Percentiles rank a stretch among this genome's conserved stretches.
Evolutionary conservation across 257 asterid genomes (phyloP).

Genomic region (Lithospermum erythrorhizon): DNA sequence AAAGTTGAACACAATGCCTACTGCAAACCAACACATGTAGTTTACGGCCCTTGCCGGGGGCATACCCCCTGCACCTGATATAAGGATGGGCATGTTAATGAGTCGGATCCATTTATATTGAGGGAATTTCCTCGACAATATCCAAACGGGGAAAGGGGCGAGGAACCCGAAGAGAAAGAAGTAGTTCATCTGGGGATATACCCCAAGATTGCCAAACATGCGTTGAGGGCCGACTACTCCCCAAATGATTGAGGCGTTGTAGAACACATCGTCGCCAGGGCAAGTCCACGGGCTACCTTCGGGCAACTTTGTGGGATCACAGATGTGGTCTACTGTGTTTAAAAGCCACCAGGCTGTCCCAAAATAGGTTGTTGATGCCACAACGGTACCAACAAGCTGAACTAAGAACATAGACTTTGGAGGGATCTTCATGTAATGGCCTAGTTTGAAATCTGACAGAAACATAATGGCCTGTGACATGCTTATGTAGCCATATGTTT

Average conservation of each 20-base stretch:
- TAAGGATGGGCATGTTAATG: constrained; percentile 36
- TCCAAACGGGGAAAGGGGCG: constrained; percentile 52
- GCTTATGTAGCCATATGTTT: constrained; percentile 52
- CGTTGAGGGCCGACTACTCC: constrained; percentile 58
- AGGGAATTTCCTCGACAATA: constrained; percentile 33
- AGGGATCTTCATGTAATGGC: constrained; percentile 73
- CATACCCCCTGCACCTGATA: constrained; percentile 38
- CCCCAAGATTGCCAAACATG: constrained; percentile 51
- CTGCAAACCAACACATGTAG: constrained; percentile 42
- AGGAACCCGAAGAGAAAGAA: constrained; percentile 48
- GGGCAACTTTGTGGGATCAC: constrained; percentile 30
- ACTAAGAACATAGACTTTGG: constrained; percentile 68
- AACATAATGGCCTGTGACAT: constrained; percentile 49
- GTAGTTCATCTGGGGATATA: constrained; percentile 44
- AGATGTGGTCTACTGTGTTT: constrained; percentile 33
- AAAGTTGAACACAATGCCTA: constrained; percentile 44
- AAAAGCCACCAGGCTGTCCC: constrained; percentile 74
- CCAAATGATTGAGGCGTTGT: constrained; percentile 64
- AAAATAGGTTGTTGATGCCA: constrained; percentile 39
- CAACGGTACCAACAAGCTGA: constrained; percentile 49
- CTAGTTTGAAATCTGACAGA: constrained; percentile 63
- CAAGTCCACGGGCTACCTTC: constrained; percentile 74
- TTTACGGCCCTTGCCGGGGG: constrained; percentile 46
- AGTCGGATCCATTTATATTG: constrained; percentile 38
- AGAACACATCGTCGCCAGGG: constrained; percentile 61